These are phyloP conservation scores for Rhododendron ferrugineum DNA, from an alignment of 148 eudicot species.

Conservation along the genomic window DNA sequence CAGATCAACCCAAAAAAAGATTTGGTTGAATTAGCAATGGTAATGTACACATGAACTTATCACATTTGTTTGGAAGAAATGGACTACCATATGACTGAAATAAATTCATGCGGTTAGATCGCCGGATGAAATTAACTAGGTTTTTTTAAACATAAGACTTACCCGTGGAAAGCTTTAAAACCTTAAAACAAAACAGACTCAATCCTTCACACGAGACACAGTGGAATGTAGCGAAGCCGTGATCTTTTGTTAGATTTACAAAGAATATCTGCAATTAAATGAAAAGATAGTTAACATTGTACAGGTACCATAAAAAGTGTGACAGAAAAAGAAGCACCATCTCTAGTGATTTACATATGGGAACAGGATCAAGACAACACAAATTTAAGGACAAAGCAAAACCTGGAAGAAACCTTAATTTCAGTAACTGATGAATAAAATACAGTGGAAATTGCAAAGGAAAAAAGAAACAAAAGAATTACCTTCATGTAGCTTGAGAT, in stretches of 20 bases:
- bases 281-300: neutral
- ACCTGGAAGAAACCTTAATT: constrained; percentile 7
- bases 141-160: neutral
- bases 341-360: neutral
- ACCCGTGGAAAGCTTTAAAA: neutral
- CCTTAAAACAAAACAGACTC: neutral
- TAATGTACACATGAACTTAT: no score
- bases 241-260: neutral
- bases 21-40: no score
- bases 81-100: neutral
- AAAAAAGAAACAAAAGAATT: neutral
- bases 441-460: neutral
- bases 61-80: no score
- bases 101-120: neutral
- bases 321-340: neutral
- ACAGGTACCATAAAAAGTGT: neutral
- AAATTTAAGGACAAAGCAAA: neutral
- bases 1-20: no score
- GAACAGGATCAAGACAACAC: neutral
- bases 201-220: neutral
- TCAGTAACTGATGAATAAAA: neutral
- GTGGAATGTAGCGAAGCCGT: neutral
- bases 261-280: neutral
- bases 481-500: constrained; percentile 21
- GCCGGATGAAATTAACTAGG: neutral